Evolutionary conservation across 2,329 filamentous ascomycete genomes (phyloP).

Genomic region (Juglanconis oblonga): DNA sequence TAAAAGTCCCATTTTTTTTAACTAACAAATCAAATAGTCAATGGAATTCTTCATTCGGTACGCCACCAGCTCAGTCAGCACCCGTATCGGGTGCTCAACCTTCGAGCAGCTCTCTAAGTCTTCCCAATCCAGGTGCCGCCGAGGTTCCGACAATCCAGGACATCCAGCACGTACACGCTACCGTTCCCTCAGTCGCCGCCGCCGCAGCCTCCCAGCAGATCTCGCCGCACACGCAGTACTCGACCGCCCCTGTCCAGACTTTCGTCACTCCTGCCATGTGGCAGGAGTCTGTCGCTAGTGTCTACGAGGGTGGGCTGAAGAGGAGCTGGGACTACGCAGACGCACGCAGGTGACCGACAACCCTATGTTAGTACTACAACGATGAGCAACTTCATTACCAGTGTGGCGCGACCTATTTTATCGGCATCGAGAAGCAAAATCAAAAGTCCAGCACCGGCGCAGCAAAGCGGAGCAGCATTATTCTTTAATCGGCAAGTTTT

Average conservation of each 20-base stretch:
- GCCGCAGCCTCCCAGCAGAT: slow-evolving; percentile 30
- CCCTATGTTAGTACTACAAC: background rate
- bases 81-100: slow-evolving; percentile 37
- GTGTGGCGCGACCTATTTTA: background rate
- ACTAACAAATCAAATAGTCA: slow-evolving; percentile 55
- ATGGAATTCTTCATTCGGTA: slow-evolving; percentile 94
- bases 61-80: slow-evolving; percentile 50
- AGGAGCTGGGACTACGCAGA: slow-evolving; percentile 58
- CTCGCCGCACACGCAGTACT: slow-evolving; percentile 46
- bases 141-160: slow-evolving; percentile 54
- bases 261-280: slow-evolving; percentile 72
- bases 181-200: slow-evolving; percentile 43
- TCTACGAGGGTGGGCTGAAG: slow-evolving; percentile 65
- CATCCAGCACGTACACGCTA: slow-evolving; percentile 45
- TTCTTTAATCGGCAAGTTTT: slow-evolving; percentile 9
- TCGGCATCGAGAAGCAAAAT: background rate
- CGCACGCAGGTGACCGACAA: slow-evolving; percentile 26
- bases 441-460: background rate
- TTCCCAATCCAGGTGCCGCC: slow-evolving; percentile 49
- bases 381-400: background rate
- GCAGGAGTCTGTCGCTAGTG: slow-evolving; percentile 68
- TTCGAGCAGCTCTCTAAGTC: slow-evolving; percentile 50
- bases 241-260: slow-evolving; percentile 49
- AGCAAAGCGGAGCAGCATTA: background rate
- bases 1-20: slow-evolving; percentile 4